Base-by-base conservation (phyloP, 495 filamentous ascomycete species). In the Penicillium steckii region DNA sequence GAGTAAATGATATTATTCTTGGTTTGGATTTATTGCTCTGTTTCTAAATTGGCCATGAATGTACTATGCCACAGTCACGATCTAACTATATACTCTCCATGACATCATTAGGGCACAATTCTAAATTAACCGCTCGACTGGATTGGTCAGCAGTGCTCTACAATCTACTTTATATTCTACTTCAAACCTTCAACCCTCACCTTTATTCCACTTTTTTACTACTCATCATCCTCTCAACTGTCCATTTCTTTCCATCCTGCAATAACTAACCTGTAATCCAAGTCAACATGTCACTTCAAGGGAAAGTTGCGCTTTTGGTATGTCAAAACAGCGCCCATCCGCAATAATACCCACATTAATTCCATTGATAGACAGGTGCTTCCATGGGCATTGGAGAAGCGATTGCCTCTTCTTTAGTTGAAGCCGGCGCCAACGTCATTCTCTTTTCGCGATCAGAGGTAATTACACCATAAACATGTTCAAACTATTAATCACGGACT, bases 341-440 rank as follows among this genome's bases (percentile, higher is more conserved):
- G 32, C 9, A 35, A 5, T 27, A 10, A 35, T 4, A 1, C 17
- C 9, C 13, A 18, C 13, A 15, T 15, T 35, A 13, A 41, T 22
- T 4, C 3, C n/a, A 21, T 13, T 1, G 3, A 23, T 32, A 56
- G 54, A 56, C 54, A 19, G 54, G 54, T 25, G 54, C 54, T 30
- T 56, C 54, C 3, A 56, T 56, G 48, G 54, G 54, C 7, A 56
- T 52, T 12, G 54, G 54, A 33, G 54, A 56, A 46, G 24, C 48
- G 6, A 56, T 51, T 23, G 54, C 48, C 41, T 8, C 30, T 26
- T 12, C 48, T 3, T 48, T 56, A 22, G 37, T 22, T 10, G 37
- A 23, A 7, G 18, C 37, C 17, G 37, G 21, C 3, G 21, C 9
- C 7, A 41, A 22, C 17, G 9, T 41, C 6, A 41, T 41, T 41